Evolutionary conservation across 2,329 filamentous ascomycete species (phyloP).

Genomic region (Massarina eburnea): DNA sequence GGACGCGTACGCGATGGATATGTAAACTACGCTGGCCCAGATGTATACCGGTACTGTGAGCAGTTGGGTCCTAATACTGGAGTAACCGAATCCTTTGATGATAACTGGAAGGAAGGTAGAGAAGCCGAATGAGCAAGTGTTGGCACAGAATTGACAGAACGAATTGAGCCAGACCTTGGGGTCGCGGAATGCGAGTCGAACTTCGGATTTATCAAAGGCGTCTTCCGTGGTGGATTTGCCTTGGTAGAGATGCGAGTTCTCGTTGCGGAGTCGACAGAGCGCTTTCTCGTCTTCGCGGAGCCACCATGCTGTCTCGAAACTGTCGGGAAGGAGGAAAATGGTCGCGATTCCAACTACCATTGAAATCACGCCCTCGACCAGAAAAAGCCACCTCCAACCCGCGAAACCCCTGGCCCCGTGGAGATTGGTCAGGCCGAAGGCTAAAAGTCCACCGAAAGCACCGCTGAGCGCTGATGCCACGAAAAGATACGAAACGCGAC

Average conservation of each 20-base stretch:
- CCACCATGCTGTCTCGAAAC: constrained; percentile 50
- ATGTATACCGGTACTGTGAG: constrained; percentile 37
- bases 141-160: constrained; percentile 37
- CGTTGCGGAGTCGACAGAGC: constrained; percentile 46
- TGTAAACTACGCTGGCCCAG: constrained; percentile 23
- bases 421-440: constrained; percentile 39
- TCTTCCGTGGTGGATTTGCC: constrained; percentile 47
- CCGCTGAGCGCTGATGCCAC: constrained; percentile 56
- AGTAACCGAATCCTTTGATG: constrained; percentile 30
- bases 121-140: constrained; percentile 29
- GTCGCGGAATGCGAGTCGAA: constrained; percentile 72
- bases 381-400: constrained; percentile 50
- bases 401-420: constrained; percentile 10
- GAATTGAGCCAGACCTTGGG: constrained; percentile 57
- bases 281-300: constrained; percentile 50
- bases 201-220: constrained; percentile 72
- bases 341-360: constrained; percentile 50
- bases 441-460: constrained; percentile 57
- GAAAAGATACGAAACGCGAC: constrained; percentile 56
- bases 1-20: constrained; percentile 24
- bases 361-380: constrained; percentile 60
- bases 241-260: constrained; percentile 51
- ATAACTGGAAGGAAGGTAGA: constrained; percentile 34
- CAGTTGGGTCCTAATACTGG: constrained; percentile 26
- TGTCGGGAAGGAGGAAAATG: constrained; percentile 54